Evolutionary conservation across 1,139 yeast species (phyloP).

Genomic region (Saccharomyces pastorianus): DNA sequence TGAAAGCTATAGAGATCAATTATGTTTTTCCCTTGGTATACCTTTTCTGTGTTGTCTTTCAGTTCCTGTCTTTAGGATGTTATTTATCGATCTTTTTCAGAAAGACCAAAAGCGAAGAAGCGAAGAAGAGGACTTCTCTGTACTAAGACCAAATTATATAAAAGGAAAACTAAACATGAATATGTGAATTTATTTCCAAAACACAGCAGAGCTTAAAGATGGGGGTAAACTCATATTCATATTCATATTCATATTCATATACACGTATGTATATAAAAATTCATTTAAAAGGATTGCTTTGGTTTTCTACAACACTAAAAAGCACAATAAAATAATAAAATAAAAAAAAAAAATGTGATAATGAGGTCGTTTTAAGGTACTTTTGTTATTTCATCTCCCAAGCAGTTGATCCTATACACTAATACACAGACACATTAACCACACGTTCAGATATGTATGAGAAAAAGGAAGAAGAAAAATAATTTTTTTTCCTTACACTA

Average conservation of each 20-base stretch:
- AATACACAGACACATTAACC: neutral
- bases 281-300: neutral
- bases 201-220: too few species aligned
- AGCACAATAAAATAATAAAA: neutral
- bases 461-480: neutral
- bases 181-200: neutral
- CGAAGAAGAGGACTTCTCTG: neutral
- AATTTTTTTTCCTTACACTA: conserved; percentile 5
- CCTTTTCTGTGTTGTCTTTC: neutral
- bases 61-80: neutral
- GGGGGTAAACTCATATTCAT: neutral
- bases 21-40: neutral
- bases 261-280: neutral
- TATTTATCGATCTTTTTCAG: neutral
- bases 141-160: neutral
- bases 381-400: neutral
- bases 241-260: neutral
- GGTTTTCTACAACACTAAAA: neutral
- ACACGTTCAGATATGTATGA: neutral
- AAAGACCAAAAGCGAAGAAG: too few species aligned
- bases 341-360: neutral
- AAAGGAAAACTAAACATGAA: neutral
- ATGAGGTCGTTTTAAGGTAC: neutral
- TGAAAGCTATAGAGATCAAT: neutral
- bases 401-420: neutral